These are phyloP conservation scores for Hibiscus syriacus DNA, from an alignment of 345 rosid genomes.

Conservation along the genomic window DNA sequence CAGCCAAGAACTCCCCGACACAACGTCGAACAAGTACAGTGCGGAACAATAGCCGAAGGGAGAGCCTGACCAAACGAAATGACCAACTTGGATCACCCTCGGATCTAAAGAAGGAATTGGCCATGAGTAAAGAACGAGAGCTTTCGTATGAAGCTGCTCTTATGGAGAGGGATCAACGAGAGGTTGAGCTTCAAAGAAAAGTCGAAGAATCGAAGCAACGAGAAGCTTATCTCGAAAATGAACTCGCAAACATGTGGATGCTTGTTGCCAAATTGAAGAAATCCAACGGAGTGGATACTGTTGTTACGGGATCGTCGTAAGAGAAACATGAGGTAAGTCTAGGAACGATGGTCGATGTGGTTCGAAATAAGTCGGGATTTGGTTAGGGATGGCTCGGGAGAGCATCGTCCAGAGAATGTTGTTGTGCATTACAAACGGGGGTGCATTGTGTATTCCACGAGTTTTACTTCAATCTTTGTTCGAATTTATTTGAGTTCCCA, in stretches of 20 bases:
- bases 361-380: constrained; percentile 4
- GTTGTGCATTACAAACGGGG: constrained; percentile 23
- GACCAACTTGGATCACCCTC: constrained; percentile 53
- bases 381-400: not conserved
- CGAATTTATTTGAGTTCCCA: not conserved
- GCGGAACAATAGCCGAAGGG: constrained; percentile 73
- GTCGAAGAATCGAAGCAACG: constrained; percentile 91
- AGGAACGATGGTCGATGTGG: constrained; percentile 19
- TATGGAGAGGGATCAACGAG: constrained; percentile 69
- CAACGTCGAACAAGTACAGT: constrained; percentile 47
- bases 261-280: constrained; percentile 86
- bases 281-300: constrained; percentile 47
- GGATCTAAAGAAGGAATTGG: constrained; percentile 78
- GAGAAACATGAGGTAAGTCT: constrained; percentile 13
- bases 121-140: constrained; percentile 74
- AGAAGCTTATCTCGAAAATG: constrained; percentile 94
- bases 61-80: constrained; percentile 39
- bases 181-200: constrained; percentile 65
- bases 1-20: constrained; percentile 49
- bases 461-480: not conserved
- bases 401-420: constrained; percentile 15
- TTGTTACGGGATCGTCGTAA: constrained; percentile 30
- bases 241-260: constrained; percentile 99
- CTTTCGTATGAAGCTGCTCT: constrained; percentile 75
- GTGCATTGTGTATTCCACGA: constrained; percentile 16